Evolutionary conservation across 495 filamentous ascomycete species (phyloP), one percentile per base, ranked within the genome.

Genomic region (Niebla homalea): DNA sequence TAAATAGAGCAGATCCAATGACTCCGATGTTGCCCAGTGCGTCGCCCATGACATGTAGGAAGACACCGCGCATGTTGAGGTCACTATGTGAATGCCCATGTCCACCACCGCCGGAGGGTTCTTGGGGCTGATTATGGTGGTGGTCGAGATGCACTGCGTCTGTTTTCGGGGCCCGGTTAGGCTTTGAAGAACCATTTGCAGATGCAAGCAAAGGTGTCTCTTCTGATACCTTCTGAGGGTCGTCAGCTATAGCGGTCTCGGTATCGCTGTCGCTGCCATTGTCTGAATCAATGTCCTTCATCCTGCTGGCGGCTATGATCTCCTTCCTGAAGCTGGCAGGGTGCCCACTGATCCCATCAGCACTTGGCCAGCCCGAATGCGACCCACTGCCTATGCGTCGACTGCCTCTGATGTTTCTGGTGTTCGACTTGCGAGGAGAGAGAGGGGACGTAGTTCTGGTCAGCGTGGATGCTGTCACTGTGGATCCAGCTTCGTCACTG

Each of bases 11-110:
- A 6, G 89, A 88, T n/a, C 70, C 72, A 43, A 99, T 99, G 47
- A 99, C 92, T 54, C 93, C 92, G 46, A 99, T 80, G 56, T 99
- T 99, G 52, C 93, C 93, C 7, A 99, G 78, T 0, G 92, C 92
- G 66, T 99, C 92, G 18, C 92, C 92, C 66, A 96, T 76, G 32
- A 98, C 92, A 60, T 98, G 92, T 6, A 98, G 77, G 65, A 98
- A 82, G 66, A 98, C 90, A 56, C 90, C 92, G 23, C 87, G 86
- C 92, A 98, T 97, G 67, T 94, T 94, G 63, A 97, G 84, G 58
- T 97, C 92, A 29, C 68, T 75, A 60, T 96, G 89, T 16, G 69
- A 80, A 65, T 93, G 87, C 22, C 79, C 75, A 36, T 36, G 25
- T 7, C 29, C 29, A 38, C 76, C 74, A 52, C 81, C 75, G 19